Evolutionary conservation across 192 early-diverging fungal species (phyloP), one percentile per base, ranked within the genome.

Genomic region (Lunasporangiospora selenospora): DNA sequence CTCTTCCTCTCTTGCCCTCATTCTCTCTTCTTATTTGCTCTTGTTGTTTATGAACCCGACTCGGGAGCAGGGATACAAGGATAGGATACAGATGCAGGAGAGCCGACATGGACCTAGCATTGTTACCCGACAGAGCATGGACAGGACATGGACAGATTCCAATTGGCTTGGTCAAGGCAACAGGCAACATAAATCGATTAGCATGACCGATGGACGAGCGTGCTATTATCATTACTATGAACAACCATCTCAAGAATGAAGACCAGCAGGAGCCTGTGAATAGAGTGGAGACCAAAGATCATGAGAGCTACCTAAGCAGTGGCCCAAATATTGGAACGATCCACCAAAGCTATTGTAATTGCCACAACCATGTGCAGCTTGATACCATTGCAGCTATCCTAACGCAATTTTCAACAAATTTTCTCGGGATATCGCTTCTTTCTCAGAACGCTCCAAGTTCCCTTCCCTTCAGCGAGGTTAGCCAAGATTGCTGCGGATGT

Each of bases 401-500:
- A 23, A 50, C 7, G 26, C 0, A 15, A 19, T 21, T 41, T 10
- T 31, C 16, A 21, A 13, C 0, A 15, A 26, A 27, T 49, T 10
- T 23, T 49, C n/a, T n/a, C n/a, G n/a, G 27, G 30, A 29, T 29
- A 12, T 6, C 24, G 10, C n/a, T 19, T 12, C 6, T 24, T 47
- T 46, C 11, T 30, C 49, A 73, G 69, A 15, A 63, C 69, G 30
- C 41, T 73, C 10, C 69, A 62, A 55, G 63, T 73, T 33, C 69
- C 69, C 38, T 63, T 73, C 16, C 69, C 69, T 26, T 63, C 69
- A 29, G 13, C 69, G 34, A 32, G 69, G 29, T 16, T 73, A 19
- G 69, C 69, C 39, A 73, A 58, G 36, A 63, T 73, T 39, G 69
- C 69, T n/a, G 69, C 69, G 27, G 48, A 58, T 53, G 69, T 73